These are phyloP conservation scores for Ceratocystis diversiconidia DNA, from an alignment of 2,329 filamentous ascomycete genomes.

Conservation along the genomic window DNA sequence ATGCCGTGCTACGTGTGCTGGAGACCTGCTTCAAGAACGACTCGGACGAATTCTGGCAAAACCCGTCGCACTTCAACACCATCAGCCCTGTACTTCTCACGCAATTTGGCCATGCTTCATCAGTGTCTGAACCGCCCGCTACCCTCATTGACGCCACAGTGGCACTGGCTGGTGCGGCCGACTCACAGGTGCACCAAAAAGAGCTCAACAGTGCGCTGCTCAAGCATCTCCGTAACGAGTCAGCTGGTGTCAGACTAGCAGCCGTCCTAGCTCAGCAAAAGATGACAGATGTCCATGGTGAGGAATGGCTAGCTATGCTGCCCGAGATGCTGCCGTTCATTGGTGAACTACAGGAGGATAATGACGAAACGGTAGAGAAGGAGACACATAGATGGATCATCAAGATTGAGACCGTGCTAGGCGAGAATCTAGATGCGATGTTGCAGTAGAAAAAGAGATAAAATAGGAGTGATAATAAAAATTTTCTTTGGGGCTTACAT, in stretches of 20 bases:
- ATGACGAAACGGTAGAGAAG: slow-evolving; percentile 81
- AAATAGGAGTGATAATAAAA: neutral
- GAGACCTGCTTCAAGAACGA: slow-evolving; percentile 71
- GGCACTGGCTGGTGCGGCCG: slow-evolving; percentile 64
- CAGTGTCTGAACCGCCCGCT: slow-evolving; percentile 26
- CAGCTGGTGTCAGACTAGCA: slow-evolving; percentile 58
- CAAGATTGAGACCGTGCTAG: slow-evolving; percentile 75
- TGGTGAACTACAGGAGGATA: slow-evolving; percentile 89
- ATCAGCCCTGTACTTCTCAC: slow-evolving; percentile 55
- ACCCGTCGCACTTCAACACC: slow-evolving; percentile 67
- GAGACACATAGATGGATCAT: slow-evolving; percentile 85
- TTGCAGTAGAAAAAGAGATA: slow-evolving; percentile 46
- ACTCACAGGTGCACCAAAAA: slow-evolving; percentile 82
- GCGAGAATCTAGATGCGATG: slow-evolving; percentile 86
- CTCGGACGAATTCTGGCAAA: slow-evolving; percentile 92
- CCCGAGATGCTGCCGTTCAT: slow-evolving; percentile 96
- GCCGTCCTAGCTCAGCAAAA: slow-evolving; percentile 70
- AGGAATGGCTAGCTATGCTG: slow-evolving; percentile 83
- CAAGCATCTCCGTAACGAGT: slow-evolving; percentile 60
- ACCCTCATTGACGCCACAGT: slow-evolving; percentile 62
- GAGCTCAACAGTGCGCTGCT: slow-evolving; percentile 69
- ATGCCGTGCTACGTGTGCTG: slow-evolving; percentile 56
- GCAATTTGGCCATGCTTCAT: slow-evolving; percentile 37
- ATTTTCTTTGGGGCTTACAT: neutral
- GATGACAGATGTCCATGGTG: slow-evolving; percentile 66